Evolutionary conservation across 2,329 filamentous ascomycete species (phyloP).

Genomic region (Trichoderma citrinoviride): DNA sequence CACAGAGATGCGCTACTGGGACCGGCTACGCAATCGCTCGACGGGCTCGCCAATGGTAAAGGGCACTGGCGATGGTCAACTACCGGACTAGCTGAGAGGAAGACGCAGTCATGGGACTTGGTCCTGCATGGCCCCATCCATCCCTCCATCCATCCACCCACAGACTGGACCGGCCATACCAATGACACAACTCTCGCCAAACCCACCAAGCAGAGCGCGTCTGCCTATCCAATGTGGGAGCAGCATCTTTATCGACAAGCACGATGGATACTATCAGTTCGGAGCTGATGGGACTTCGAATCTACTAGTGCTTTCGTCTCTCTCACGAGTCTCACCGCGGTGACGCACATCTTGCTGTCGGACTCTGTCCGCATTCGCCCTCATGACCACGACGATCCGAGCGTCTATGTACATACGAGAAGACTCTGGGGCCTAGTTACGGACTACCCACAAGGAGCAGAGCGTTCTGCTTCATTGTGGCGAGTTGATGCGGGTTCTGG

Average conservation of each 20-base stretch:
- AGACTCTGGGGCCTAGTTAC: too few relatives aligned
- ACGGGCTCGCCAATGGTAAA: not conserved
- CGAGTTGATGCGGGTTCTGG: conserved; percentile 7
- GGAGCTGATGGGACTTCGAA: not conserved
- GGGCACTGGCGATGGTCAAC: not conserved
- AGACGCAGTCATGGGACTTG: conserved; percentile 14
- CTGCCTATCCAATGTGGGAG: conserved; percentile 14
- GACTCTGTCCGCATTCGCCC: conserved; percentile 7
- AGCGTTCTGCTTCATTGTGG: not conserved
- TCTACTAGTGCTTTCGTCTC: not conserved
- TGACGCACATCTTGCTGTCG: conserved; percentile 14
- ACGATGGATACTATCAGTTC: not conserved
- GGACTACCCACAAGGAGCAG: not conserved
- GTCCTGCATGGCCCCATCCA: conserved; percentile 1
- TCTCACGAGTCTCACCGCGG: conserved; percentile 21
- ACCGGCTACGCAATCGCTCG: conserved; percentile 6
- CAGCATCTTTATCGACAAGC: conserved; percentile 13
- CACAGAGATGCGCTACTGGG: not conserved
- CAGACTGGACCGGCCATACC: not conserved
- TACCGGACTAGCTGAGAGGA: conserved; percentile 9
- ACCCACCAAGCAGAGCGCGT: conserved; percentile 3
- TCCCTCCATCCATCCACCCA: not conserved
- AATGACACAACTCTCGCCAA: conserved; percentile 13
- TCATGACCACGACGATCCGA: conserved; percentile 12
- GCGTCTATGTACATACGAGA: not conserved